Base-by-base conservation (phyloP, 2,329 filamentous ascomycete species). In the Alternaria viburni region DNA sequence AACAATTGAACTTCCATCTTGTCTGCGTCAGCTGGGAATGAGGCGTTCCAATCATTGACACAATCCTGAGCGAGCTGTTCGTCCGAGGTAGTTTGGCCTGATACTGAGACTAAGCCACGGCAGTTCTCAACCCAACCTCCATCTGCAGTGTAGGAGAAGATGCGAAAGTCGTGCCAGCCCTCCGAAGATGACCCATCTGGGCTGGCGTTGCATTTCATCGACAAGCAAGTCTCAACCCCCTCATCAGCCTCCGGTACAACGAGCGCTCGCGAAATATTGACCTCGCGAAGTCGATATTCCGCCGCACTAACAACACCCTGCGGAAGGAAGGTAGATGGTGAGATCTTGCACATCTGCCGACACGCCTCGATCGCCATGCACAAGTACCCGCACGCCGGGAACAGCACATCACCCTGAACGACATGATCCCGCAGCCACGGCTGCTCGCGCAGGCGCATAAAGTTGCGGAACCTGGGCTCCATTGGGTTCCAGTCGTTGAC, bases 191-290 rank as follows among this genome's bases (percentile, higher is more conserved):
- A 15, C 36, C 30, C 15, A 19, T 28, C 36, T 11, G 19, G 45
- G 4, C 51, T 51, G 10, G 41, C 11, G 28, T 62, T 21, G 61
- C 59, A 47, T n/a, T 50, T 54, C 69, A 70, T 49, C 41, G 62
- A 71, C 3, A 72, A 57, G 6, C 49, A 61, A 25, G 69, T 62
- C 51, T 76, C 74, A 5, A 76, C 49, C 1, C 74, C 75, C n/a
- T 70, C 69, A 6, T 68, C 55, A 5, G 60, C 57, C 2, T 77
- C 73, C 1, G 74, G 69, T 4, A 78, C 66, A 1, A 74, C 66
- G 5, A 72, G 56, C 3, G 70, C 68, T 11, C 62, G 47, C 4
- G 62, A 61, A 7, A 73, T 66, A 17, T 58, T 66, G 19, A 72
- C 61, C 43, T 75, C 68, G 10, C 71, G 65, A 12, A 75, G 59